Evolutionary conservation across 2,329 filamentous ascomycete genomes (phyloP).

Genomic region (Colletotrichum falcatum): DNA sequence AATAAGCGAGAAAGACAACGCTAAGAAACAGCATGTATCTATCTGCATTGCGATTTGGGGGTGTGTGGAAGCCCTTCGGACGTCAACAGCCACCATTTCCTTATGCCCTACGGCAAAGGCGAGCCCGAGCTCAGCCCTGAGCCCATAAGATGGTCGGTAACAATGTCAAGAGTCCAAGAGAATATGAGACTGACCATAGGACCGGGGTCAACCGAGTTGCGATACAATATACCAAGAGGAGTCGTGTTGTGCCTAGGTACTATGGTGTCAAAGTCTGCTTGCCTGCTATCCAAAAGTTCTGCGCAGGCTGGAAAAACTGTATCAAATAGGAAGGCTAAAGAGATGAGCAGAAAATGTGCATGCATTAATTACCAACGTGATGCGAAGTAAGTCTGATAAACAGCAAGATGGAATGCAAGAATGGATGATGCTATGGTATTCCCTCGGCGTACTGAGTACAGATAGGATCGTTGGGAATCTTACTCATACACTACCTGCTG

Average conservation of each 20-base stretch:
- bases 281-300: not conserved
- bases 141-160: not conserved
- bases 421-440: too few relatives aligned
- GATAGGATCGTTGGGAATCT: not conserved
- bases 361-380: not conserved
- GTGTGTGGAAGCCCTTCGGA: not conserved
- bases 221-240: not conserved
- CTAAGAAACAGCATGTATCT: slow-evolving; percentile 14
- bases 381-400: not conserved
- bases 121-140: not conserved
- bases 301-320: not conserved
- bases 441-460: too few relatives aligned
- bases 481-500: too few relatives aligned
- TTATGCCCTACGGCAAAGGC: not conserved
- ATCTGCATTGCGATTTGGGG: not conserved
- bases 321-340: not conserved
- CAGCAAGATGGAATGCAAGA: too few relatives aligned
- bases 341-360: not conserved
- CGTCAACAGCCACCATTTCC: not conserved
- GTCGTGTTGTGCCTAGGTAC: not conserved
- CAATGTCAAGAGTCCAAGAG: not conserved
- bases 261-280: not conserved
- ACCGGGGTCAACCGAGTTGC: not conserved
- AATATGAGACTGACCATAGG: not conserved
- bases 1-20: slow-evolving; percentile 23